These are phyloP conservation scores for Ustilago crameri DNA, from an alignment of 1,284 basidiomycete species.

Conservation along the genomic window DNA sequence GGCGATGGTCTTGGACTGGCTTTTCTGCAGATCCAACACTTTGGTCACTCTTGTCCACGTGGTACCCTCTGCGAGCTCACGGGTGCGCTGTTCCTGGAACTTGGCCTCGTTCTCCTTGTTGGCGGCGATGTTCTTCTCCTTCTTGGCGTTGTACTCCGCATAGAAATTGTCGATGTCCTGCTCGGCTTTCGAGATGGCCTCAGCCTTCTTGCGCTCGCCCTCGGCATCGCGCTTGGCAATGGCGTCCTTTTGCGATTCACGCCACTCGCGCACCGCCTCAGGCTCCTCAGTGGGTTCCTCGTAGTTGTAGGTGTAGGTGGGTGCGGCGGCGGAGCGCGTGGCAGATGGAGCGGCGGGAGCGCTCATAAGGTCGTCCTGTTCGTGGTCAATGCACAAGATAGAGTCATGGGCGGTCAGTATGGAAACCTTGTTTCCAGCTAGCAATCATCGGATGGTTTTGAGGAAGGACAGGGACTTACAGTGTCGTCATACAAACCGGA, in stretches of 20 bases:
- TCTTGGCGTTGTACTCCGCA: constrained; percentile 89
- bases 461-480: constrained; percentile 20
- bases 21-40: constrained; percentile 89
- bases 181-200: constrained; percentile 88
- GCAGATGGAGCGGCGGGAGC: constrained; percentile 62
- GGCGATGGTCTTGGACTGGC: constrained; percentile 91
- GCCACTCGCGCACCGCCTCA: constrained; percentile 75
- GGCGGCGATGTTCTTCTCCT: constrained; percentile 89
- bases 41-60: constrained; percentile 95
- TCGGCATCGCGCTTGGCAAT: constrained; percentile 84
- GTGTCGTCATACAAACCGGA: constrained; percentile 24
- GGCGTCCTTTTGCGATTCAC: constrained; percentile 84
- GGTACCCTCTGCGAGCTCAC: constrained; percentile 86
- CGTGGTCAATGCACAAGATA: not conserved
- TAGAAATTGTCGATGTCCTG: constrained; percentile 95
- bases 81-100: constrained; percentile 79
- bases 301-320: constrained; percentile 33
- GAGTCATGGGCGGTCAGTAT: no score
- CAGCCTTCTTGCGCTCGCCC: constrained; percentile 82
- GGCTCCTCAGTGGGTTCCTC: constrained; percentile 57
- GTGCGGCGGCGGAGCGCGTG: constrained; percentile 9
- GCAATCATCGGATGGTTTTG: no score
- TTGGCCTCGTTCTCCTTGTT: constrained; percentile 94
- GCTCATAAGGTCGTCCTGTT: constrained; percentile 67
- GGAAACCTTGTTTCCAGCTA: no score